These are phyloP conservation scores for Capniomyces stellatus DNA, from an alignment of 371 early-diverging fungal species.

Conservation along the genomic window DNA sequence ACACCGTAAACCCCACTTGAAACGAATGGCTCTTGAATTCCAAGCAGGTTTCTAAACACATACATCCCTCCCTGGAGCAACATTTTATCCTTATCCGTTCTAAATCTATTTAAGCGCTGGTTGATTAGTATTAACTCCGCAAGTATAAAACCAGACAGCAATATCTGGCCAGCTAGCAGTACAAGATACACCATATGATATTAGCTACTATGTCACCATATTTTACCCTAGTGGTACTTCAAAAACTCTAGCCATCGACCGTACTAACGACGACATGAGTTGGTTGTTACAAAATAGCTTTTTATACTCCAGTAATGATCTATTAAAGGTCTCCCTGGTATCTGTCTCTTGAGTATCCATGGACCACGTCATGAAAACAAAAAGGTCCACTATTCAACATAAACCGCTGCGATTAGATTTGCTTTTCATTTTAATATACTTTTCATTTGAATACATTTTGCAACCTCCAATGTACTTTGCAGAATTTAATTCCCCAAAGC, in stretches of 20 bases:
- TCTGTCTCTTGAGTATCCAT: conserved; percentile 32
- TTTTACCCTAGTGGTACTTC: conserved; percentile 31
- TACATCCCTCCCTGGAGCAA: conserved; percentile 54
- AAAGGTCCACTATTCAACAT: conserved; percentile 16
- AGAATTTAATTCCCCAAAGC: no score
- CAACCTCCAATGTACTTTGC: no score
- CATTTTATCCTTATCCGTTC: conserved; percentile 43
- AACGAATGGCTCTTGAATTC: conserved; percentile 48
- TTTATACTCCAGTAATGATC: conserved; percentile 44
- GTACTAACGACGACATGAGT: conserved; percentile 22
- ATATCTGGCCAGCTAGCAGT: no score
- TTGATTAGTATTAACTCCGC: conserved; percentile 8
- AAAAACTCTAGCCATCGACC: conserved; percentile 26
- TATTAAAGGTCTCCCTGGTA: conserved; percentile 30
- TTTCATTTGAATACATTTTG: no score
- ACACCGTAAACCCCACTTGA: conserved; percentile 26
- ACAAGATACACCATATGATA: no score
- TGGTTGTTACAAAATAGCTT: conserved; percentile 36
- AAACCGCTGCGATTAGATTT: no score
- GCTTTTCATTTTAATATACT: no score
- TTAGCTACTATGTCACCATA: conserved; percentile 24
- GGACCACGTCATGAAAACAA: conserved; percentile 49
- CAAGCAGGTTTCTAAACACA: conserved; percentile 60
- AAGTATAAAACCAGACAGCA: conserved; percentile 2
- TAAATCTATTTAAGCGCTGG: conserved; percentile 31